Evolutionary conservation across 768 basidiomycete species (phyloP).

Genomic region (Tulasnella sp.): DNA sequence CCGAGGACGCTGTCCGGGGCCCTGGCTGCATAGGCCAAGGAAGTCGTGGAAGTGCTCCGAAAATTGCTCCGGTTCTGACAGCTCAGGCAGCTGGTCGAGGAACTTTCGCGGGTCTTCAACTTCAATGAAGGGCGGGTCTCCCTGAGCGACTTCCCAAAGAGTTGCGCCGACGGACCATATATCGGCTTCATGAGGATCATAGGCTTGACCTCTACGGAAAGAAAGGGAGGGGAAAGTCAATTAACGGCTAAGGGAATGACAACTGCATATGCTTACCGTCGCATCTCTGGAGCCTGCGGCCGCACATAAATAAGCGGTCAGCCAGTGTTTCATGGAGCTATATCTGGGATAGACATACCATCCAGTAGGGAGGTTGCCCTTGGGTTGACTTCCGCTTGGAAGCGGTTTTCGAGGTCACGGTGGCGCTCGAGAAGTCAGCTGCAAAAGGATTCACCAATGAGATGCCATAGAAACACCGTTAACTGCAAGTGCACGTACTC

Average conservation of each 20-base stretch:
- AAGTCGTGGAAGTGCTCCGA: conserved; percentile 73
- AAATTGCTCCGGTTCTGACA: conserved; percentile 56
- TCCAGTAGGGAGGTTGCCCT: conserved; percentile 32
- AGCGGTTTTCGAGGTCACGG: conserved; percentile 42
- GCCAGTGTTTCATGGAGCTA: background rate
- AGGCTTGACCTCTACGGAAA: conserved; percentile 50
- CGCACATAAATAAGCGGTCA: background rate
- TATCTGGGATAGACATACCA: conserved; percentile 13
- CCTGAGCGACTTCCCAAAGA: conserved; percentile 76
- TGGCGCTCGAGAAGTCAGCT: conserved; percentile 81
- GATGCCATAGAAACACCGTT: background rate
- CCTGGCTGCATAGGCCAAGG: conserved; percentile 61
- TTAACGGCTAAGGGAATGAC: background rate
- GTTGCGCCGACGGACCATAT: conserved; percentile 81
- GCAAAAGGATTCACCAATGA: background rate
- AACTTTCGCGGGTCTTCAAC: conserved; percentile 44
- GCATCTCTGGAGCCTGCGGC: conserved; percentile 64
- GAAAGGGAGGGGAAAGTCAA: background rate
- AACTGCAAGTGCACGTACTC: conserved; percentile 45
- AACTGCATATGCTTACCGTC: conserved; percentile 48
- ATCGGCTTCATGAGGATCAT: conserved; percentile 71
- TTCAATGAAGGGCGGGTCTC: conserved; percentile 67
- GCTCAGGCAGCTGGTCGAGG: conserved; percentile 60
- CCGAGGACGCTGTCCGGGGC: conserved; percentile 53
- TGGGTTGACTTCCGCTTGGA: conserved; percentile 20